Evolutionary conservation across 139 green algal species (phyloP).

Genomic region (Closterium sp.): DNA sequence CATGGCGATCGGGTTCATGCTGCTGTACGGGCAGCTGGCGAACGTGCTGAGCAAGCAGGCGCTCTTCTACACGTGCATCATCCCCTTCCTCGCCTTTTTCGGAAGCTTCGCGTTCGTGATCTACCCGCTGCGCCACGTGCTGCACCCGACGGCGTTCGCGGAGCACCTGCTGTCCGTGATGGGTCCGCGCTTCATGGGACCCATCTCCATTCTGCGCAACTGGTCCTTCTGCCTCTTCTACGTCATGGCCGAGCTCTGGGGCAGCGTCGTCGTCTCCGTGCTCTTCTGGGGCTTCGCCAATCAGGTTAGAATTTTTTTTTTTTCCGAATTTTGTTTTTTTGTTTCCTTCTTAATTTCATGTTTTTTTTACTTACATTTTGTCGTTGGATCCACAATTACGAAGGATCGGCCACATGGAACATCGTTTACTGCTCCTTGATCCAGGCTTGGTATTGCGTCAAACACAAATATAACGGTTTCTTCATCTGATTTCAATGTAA

Average conservation of each 20-base stretch:
- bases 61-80: slow-evolving; percentile 98
- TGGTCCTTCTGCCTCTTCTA: slow-evolving; percentile 99
- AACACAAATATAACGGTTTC: too few species aligned
- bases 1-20: slow-evolving; percentile 83
- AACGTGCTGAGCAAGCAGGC: slow-evolving; percentile 83
- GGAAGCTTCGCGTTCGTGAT: slow-evolving; percentile 91
- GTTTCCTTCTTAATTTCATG: too few species aligned
- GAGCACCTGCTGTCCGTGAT: slow-evolving; percentile 71
- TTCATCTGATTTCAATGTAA: neutral
- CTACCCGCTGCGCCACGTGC: slow-evolving; percentile 85
- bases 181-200: slow-evolving; percentile 82
- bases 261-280: slow-evolving; percentile 96
- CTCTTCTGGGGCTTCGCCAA: slow-evolving; percentile 99
- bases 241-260: slow-evolving; percentile 99
- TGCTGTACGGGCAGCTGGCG: slow-evolving; percentile 86
- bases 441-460: too few species aligned
- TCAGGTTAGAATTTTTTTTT: slow-evolving; percentile 74
- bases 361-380: too few species aligned
- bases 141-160: slow-evolving; percentile 87
- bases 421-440: too few species aligned
- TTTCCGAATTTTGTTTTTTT: neutral
- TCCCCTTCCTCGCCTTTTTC: slow-evolving; percentile 99
- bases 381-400: too few species aligned
- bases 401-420: too few species aligned
- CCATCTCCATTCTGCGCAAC: slow-evolving; percentile 97